These are phyloP conservation scores for Cordyceps farinosa DNA, from an alignment of 2,329 filamentous ascomycete species.

Conservation along the genomic window DNA sequence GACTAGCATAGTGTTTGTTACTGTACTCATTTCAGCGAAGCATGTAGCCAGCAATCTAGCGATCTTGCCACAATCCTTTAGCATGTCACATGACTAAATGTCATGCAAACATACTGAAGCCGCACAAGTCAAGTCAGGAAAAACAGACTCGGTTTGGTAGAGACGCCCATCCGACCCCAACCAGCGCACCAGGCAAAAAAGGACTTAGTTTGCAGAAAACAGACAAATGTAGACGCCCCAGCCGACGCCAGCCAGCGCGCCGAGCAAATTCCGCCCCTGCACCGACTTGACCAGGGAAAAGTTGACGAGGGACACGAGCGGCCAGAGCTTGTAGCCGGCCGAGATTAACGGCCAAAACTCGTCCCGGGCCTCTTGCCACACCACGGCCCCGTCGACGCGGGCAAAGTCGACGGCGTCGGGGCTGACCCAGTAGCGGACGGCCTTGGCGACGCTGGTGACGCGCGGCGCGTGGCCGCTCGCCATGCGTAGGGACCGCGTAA, in stretches of 20 bases:
- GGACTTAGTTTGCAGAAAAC: slow-evolving; percentile 38
- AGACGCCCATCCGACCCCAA: background rate
- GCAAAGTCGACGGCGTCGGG: slow-evolving; percentile 42
- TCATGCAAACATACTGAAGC: no score
- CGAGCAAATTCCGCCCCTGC: slow-evolving; percentile 65
- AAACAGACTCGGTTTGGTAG: no score
- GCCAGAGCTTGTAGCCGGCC: slow-evolving; percentile 70
- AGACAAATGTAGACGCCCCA: slow-evolving; percentile 77
- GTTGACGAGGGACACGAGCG: slow-evolving; percentile 64
- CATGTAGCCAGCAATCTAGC: background rate
- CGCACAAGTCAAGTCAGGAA: no score
- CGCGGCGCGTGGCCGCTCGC: slow-evolving; percentile 44
- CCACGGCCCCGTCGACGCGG: slow-evolving; percentile 42
- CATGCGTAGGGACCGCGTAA: slow-evolving; percentile 53
- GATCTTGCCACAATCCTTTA: background rate
- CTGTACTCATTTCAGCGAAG: background rate
- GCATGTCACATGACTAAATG: background rate
- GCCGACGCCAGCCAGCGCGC: slow-evolving; percentile 65
- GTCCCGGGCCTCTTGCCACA: slow-evolving; percentile 41
- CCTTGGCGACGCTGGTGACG: slow-evolving; percentile 34
- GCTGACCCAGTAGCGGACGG: slow-evolving; percentile 34
- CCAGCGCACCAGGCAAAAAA: background rate
- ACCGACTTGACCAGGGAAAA: slow-evolving; percentile 68
- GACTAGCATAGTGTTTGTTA: background rate
- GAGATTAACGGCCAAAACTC: slow-evolving; percentile 63